These are phyloP conservation scores for Diaporthe humulicola DNA, from an alignment of 2,329 filamentous ascomycete species.

Conservation along the genomic window DNA sequence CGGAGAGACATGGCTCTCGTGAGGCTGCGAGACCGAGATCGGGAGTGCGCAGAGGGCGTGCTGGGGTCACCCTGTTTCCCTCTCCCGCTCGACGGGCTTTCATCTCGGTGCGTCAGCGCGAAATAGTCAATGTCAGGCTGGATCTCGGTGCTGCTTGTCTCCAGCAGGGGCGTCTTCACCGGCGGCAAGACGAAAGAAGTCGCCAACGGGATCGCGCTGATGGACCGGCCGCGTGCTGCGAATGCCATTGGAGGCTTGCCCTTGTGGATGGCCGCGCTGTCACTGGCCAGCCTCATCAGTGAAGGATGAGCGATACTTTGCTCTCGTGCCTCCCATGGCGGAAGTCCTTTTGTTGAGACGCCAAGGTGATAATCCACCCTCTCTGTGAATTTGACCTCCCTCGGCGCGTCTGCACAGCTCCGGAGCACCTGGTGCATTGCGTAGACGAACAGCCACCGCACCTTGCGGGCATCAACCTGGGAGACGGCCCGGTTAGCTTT, in stretches of 20 bases:
- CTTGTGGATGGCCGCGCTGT: neutral
- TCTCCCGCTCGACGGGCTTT: neutral
- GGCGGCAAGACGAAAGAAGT: constrained; percentile 4
- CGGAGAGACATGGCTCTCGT: constrained; percentile 49
- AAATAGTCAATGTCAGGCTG: constrained; percentile 70
- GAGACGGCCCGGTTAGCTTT: constrained; percentile 70
- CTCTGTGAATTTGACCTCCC: constrained; percentile 70
- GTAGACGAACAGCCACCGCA: constrained; percentile 84
- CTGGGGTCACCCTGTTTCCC: neutral
- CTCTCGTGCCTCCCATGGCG: constrained; percentile 58
- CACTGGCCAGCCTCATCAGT: neutral
- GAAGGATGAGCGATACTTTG: neutral
- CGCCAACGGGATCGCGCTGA: constrained; percentile 26
- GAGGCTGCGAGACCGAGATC: constrained; percentile 43
- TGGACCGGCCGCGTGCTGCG: constrained; percentile 41
- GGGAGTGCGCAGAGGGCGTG: neutral
- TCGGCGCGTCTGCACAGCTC: constrained; percentile 71
- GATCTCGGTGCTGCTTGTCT: constrained; percentile 48
- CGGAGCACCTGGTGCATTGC: constrained; percentile 79
- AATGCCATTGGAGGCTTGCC: constrained; percentile 49
- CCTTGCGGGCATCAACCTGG: constrained; percentile 77
- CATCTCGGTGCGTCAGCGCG: constrained; percentile 55
- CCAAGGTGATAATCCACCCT: constrained; percentile 69
- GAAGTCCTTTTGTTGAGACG: constrained; percentile 56
- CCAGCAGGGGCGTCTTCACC: neutral